Conservation (phyloP, 2,329 filamentous ascomycete species). For the Diaporthe sp. region DNA sequence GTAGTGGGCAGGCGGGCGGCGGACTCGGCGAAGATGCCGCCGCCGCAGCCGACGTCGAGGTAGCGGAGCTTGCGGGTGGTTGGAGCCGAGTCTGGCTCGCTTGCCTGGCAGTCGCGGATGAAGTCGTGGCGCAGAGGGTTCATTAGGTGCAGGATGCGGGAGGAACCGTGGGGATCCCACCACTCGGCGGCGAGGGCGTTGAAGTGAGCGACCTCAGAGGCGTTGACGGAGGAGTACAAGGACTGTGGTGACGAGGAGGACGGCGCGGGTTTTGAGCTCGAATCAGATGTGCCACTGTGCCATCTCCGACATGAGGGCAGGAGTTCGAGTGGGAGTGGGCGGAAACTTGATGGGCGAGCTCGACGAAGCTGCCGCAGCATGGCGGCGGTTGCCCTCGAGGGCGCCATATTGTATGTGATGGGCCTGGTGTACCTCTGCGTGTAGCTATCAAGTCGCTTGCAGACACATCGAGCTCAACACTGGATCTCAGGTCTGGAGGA, state of each 20-base stretch:
- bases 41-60: slow-evolving; percentile 95
- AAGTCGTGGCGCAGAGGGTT: slow-evolving; percentile 97
- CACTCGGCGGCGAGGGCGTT: slow-evolving; percentile 91
- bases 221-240: slow-evolving; percentile 81
- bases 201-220: slow-evolving; percentile 94
- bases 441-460: not conserved
- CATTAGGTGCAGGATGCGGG: slow-evolving; percentile 95
- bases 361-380: slow-evolving; percentile 32
- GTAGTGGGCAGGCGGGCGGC: slow-evolving; percentile 79
- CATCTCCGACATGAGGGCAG: slow-evolving; percentile 32
- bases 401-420: slow-evolving; percentile 31
- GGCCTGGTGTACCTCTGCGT: not conserved
- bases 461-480: not conserved
- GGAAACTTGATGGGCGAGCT: slow-evolving; percentile 18
- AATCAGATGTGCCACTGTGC: not conserved
- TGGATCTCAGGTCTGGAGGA: not conserved
- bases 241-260: slow-evolving; percentile 44
- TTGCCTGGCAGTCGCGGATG: slow-evolving; percentile 79
- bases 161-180: slow-evolving; percentile 97
- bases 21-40: slow-evolving; percentile 94
- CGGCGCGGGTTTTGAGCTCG: slow-evolving; percentile 10
- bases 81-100: slow-evolving; percentile 58
- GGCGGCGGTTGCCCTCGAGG: slow-evolving; percentile 38
- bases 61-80: slow-evolving; percentile 69
- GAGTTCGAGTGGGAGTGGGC: slow-evolving; percentile 15